A percentile compares a stretch with the other conserved stretches of the same genome.
phyloP scores from a whole-genome alignment of 257 asterid genomes.

The Fraxinus anomala region DNA sequence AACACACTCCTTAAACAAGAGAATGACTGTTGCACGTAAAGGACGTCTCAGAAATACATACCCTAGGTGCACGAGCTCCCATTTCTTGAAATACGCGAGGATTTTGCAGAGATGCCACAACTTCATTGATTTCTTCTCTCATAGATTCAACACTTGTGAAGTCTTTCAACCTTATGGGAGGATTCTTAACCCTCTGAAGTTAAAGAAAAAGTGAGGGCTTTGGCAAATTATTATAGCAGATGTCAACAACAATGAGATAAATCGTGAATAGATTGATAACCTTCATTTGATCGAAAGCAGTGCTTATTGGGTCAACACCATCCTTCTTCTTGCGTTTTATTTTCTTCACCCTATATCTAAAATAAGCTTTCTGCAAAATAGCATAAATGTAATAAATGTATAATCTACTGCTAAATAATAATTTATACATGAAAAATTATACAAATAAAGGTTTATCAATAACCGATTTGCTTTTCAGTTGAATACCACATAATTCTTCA shows the following conservation, averaged over 20 bases:
- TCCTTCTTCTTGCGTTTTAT: slow-evolving; percentile 57
- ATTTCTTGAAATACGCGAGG: slow-evolving; percentile 90
- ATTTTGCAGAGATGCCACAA: slow-evolving; percentile 88
- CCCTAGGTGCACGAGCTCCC: slow-evolving; percentile 99
- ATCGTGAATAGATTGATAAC: slow-evolving; percentile 38
- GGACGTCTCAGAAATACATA: slow-evolving; percentile 39
- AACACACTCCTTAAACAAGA: slow-evolving; percentile 18
- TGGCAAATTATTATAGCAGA: slow-evolving; percentile 30
- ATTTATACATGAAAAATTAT: slow-evolving; percentile 6
- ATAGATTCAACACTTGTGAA: slow-evolving; percentile 94
- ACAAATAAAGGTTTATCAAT: slow-evolving; percentile 2
- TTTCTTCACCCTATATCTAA: slow-evolving; percentile 45
- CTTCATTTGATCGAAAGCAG: slow-evolving; percentile 97
- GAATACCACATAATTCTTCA: not conserved
- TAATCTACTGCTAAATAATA: slow-evolving; percentile 11
- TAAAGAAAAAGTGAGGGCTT: slow-evolving; percentile 22
- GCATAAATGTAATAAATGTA: slow-evolving; percentile 25
- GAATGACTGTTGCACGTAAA: slow-evolving; percentile 10
- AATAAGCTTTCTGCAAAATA: slow-evolving; percentile 69
- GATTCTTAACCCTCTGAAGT: slow-evolving; percentile 84
- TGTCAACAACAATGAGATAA: slow-evolving; percentile 16
- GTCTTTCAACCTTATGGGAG: slow-evolving; percentile 86
- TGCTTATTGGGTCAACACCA: slow-evolving; percentile 90
- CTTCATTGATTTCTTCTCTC: slow-evolving; percentile 94
- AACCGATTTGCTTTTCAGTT: not conserved